Conservation (phyloP, 257 asterid genomes). For the Solanum medicagineum region DNA sequence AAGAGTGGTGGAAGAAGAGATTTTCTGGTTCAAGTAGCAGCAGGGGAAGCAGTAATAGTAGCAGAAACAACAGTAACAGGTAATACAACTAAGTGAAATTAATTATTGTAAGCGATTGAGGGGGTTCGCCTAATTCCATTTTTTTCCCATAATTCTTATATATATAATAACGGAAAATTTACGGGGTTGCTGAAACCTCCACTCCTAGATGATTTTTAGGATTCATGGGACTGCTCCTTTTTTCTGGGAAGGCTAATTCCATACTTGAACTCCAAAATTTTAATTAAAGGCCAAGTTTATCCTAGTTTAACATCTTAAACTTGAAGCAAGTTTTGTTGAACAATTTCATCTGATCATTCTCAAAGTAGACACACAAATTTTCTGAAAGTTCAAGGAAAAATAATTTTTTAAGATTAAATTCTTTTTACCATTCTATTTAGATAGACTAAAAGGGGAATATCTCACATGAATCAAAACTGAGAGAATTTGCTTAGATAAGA, state of each 20-base stretch:
- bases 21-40: conserved; percentile 35
- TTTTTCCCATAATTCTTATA: too few relatives aligned
- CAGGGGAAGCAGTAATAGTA: conserved; percentile 4
- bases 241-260: too few relatives aligned
- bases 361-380: not conserved
- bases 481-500: not conserved
- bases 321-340: not conserved
- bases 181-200: too few relatives aligned
- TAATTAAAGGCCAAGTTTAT: not conserved
- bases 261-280: not conserved
- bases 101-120: too few relatives aligned
- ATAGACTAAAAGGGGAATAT: not conserved
- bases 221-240: not conserved
- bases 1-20: conserved; percentile 80
- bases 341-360: not conserved
- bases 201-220: too few relatives aligned
- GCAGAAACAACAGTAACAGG: conserved; percentile 3
- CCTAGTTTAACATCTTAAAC: not conserved
- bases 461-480: too few relatives aligned
- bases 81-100: not conserved
- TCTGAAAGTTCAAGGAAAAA: not conserved
- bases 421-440: too few relatives aligned
- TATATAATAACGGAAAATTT: too few relatives aligned
- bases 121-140: too few relatives aligned
- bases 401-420: too few relatives aligned